A percentile compares a stretch with the other conserved stretches of the same genome.
phyloP scores from a whole-genome alignment of 129 eudicot genomes.

The Saposhnikovia divaricata region DNA sequence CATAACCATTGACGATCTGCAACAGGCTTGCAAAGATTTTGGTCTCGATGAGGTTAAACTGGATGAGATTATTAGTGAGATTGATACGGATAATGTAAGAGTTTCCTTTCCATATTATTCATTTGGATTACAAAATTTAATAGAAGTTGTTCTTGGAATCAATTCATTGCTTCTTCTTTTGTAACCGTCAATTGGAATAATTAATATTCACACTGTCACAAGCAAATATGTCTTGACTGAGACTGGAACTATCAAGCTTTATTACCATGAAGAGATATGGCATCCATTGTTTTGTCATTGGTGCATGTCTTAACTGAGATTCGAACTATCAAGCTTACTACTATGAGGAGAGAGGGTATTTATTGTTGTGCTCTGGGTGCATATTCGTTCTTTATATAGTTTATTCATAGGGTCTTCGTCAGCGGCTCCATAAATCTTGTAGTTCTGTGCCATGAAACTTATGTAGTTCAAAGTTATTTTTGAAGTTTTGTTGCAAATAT shows the following conservation, averaged over 20 bases:
- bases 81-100: conserved; percentile 42
- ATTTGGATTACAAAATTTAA: neutral
- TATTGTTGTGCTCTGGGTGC: neutral
- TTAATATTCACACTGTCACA: neutral
- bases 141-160: neutral
- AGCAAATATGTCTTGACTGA: neutral
- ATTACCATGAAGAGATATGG: neutral
- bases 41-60: conserved; percentile 32
- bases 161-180: neutral
- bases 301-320: neutral
- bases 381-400: neutral
- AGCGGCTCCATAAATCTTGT: neutral
- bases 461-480: neutral
- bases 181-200: too few species aligned
- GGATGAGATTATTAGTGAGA: conserved; percentile 36
- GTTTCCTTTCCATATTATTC: neutral
- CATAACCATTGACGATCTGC: conserved; percentile 48
- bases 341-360: neutral
- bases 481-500: neutral
- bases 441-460: neutral
- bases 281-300: neutral
- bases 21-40: conserved; percentile 43
- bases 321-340: neutral
- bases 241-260: neutral
- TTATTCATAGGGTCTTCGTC: neutral